These are phyloP conservation scores for Leccinum angustisporum DNA, from an alignment of 1,284 basidiomycete genomes.

Conservation along the genomic window DNA sequence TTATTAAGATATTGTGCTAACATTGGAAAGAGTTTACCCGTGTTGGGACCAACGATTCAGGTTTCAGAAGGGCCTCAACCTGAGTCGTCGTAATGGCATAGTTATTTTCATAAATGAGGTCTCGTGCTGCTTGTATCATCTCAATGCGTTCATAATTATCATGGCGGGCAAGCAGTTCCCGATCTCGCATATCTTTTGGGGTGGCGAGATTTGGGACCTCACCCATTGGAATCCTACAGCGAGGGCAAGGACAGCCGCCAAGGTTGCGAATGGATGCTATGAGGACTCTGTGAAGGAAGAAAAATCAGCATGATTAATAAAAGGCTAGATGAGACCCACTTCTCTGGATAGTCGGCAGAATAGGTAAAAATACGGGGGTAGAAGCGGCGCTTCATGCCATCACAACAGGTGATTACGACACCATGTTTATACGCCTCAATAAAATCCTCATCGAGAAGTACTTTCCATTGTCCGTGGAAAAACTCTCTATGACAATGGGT, in stretches of 20 bases:
- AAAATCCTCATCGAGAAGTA: not conserved
- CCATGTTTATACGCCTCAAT: not conserved
- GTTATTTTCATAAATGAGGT: not conserved
- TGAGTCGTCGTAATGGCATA: not conserved
- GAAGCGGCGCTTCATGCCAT: not conserved
- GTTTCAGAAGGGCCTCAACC: not conserved
- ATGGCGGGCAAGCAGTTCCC: not conserved
- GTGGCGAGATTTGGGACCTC: not conserved
- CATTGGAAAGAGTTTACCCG: not conserved
- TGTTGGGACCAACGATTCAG: not conserved
- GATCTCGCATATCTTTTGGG: not conserved
- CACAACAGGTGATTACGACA: not conserved
- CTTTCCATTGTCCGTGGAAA: not conserved
- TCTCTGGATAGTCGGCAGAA: not conserved
- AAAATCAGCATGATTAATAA: not conserved
- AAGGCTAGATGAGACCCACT: not conserved
- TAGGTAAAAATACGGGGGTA: not conserved
- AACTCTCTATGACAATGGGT: not conserved
- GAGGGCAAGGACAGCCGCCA: not conserved
- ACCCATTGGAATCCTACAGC: not conserved
- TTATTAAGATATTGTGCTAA: not conserved
- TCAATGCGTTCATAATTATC: not conserved
- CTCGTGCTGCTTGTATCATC: not conserved
- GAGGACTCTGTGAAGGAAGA: not conserved
- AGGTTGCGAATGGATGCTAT: not conserved